Evolutionary conservation across 176 grass and related monocot genomes (phyloP), one percentile per base, ranked within the genome.

Genomic region (Eragrostis curvula): DNA sequence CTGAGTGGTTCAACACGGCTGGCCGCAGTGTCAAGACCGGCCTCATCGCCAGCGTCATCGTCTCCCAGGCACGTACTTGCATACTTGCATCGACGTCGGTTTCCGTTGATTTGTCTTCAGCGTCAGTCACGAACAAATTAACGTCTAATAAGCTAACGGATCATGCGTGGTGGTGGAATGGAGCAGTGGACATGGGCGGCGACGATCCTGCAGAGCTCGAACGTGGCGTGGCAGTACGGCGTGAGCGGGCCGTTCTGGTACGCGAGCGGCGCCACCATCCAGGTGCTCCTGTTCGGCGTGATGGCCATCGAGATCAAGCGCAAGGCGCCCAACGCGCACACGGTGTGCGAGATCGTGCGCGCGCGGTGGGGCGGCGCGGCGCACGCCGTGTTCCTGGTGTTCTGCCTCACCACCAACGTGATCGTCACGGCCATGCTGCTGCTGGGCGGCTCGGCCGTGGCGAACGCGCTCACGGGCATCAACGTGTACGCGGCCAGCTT

Each of bases 261-360:
- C 4, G 89, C 89, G 29, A 91, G 89, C 71, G 92, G 92, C 29
- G 92, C 92, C 27, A 91, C 88, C 27, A 89, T 94, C 80, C 92
- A 91, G 88, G 92, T 94, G 56, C 87, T 94, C 61, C 74, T 94
- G 24, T 94, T 94, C 49, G 92, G 92, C 11, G 71, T 94, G 74
- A 91, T 94, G 89, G 92, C 88, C 49, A 94, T 94, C 43, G 92
- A 94, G 75, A 94, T 94, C 79, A 94, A 94, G 85, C 88, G 92
- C 71, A 94, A 94, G 67, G 92, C 92, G 12, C 92, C 92, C n/a
- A 81, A 78, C 60, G 92, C 86, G 57, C 89, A 91, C 77, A 94
- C 92, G 57, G 88, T 94, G 48, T 94, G 92, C 61, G 92, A 94
- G 76, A 94, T 94, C 67, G 92, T 91, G 30, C 78, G 49, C 49